Percentiles rank a stretch among this genome's conserved stretches.
These are phyloP conservation scores for Metschnikowia kofuensis DNA, from an alignment of 805 yeast genomes.

Conservation along the genomic window DNA sequence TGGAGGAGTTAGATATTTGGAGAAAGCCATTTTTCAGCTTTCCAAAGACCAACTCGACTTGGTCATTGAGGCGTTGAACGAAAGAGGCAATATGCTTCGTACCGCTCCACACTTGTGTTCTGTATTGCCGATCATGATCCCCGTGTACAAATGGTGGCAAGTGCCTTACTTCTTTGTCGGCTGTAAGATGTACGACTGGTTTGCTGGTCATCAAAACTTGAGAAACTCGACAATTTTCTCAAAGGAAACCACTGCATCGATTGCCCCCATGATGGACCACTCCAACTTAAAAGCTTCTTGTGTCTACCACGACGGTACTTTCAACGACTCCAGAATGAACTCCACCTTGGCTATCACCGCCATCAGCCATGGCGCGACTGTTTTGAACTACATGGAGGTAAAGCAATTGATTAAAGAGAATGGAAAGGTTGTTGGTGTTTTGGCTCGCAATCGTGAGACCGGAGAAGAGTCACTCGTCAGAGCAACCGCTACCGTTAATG, in stretches of 20 bases:
- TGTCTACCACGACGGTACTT: slow-evolving; percentile 93
- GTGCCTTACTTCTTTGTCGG: slow-evolving; percentile 91
- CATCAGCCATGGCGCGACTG: slow-evolving; percentile 82
- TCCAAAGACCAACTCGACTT: slow-evolving; percentile 86
- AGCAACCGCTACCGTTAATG: slow-evolving; percentile 79
- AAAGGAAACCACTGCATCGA: slow-evolving; percentile 60
- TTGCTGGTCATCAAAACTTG: slow-evolving; percentile 87
- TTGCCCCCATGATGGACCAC: slow-evolving; percentile 84
- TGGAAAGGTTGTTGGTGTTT: slow-evolving; percentile 69
- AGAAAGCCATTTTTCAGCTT: slow-evolving; percentile 89
- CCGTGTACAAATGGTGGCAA: slow-evolving; percentile 96
- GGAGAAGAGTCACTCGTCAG: slow-evolving; percentile 58
- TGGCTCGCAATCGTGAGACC: slow-evolving; percentile 69
- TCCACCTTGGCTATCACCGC: slow-evolving; percentile 84
- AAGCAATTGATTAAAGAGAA: slow-evolving; percentile 66
- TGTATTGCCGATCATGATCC: slow-evolving; percentile 89
- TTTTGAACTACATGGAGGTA: slow-evolving; percentile 83
- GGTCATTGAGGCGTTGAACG: slow-evolving; percentile 85
- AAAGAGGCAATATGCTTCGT: slow-evolving; percentile 78
- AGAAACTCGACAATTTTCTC: slow-evolving; percentile 73
- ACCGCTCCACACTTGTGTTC: slow-evolving; percentile 91
- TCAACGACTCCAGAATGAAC: slow-evolving; percentile 91
- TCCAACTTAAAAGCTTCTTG: slow-evolving; percentile 81
- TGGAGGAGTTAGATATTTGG: slow-evolving; percentile 95
- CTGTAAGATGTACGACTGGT: slow-evolving; percentile 85